These are phyloP conservation scores for Trametes gibbosa DNA, from an alignment of 768 basidiomycete genomes.

Conservation along the genomic window DNA sequence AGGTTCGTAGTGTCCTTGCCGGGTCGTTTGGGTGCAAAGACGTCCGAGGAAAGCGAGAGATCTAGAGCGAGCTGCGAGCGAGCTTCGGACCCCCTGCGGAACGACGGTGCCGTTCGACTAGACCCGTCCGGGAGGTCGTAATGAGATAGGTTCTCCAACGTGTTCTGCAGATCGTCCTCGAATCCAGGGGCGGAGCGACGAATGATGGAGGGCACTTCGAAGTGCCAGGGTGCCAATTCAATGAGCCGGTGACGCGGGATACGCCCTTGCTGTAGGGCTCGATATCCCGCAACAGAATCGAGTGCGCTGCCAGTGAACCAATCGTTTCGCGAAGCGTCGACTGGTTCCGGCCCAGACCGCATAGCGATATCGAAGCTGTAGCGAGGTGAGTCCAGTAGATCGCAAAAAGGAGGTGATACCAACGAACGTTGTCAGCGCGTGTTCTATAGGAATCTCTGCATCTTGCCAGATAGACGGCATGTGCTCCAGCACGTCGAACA, in stretches of 20 bases:
- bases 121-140: slow-evolving; percentile 43
- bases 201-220: slow-evolving; percentile 48
- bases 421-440: slow-evolving; percentile 59
- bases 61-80: slow-evolving; percentile 64
- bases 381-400: background rate
- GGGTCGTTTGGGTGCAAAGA: slow-evolving; percentile 51
- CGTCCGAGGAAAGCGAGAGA: slow-evolving; percentile 53
- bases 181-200: slow-evolving; percentile 40
- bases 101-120: slow-evolving; percentile 38
- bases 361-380: slow-evolving; percentile 63
- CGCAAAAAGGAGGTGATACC: background rate
- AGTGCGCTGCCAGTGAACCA: slow-evolving; percentile 57
- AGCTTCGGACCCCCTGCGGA: slow-evolving; percentile 50
- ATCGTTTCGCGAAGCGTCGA: slow-evolving; percentile 44
- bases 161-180: slow-evolving; percentile 32
- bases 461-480: slow-evolving; percentile 58
- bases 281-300: slow-evolving; percentile 51
- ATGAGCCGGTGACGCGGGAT: slow-evolving; percentile 39
- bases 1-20: slow-evolving; percentile 21
- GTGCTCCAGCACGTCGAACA: slow-evolving; percentile 49
- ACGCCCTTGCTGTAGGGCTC: slow-evolving; percentile 48
- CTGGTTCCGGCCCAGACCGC: slow-evolving; percentile 49
- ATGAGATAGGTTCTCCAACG: slow-evolving; percentile 39
- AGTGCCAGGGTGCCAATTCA: slow-evolving; percentile 50
- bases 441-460: slow-evolving; percentile 44